Evolutionary conservation across 2,329 filamentous ascomycete species (phyloP), one percentile per base, ranked within the genome.

Genomic region (Alternaria rosae): DNA sequence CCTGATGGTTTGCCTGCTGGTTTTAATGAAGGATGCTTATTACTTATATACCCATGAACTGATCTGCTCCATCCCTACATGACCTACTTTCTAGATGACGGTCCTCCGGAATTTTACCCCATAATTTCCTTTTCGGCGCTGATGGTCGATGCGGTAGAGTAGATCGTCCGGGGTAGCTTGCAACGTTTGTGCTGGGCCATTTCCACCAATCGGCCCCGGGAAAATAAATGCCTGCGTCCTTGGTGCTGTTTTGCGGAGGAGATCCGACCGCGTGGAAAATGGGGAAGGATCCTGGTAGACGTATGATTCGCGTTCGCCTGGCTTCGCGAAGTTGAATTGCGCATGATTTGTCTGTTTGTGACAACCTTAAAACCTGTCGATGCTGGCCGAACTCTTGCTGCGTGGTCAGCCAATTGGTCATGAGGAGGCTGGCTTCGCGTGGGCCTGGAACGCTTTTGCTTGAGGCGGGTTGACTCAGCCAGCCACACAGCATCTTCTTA

Each of bases 161-260:
- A 23, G 28, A 20, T 30, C 17, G 50, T 47, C 28, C 42, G 54
- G 47, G 23, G 30, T 52, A 45, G 45, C 25, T 32, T 32, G 17
- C 4, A 38, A 51, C 20, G 30, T 25, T 26, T n/a, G 30, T 48
- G 28, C 47, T 15, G 58, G 43, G 2, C n/a, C 26, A 50, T 38
- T 58, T 62, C 62, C 62, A 64, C 62, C 62, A 64, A 64, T 64
- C 53, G 43, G 60, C 45, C 17, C 26, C 13, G 41, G 30, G 9
- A 10, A 23, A 44, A 11, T 44, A 25, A 25, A 43, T 28, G 28
- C 17, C 17, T 23, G n/a, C 28, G 47, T 50, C 45, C 35, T 35
- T 17, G 45, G 30, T 32, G 26, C 12, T 50, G 45, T 50, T n/a
- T 48, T n/a, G 26, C 45, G 45, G 45, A 50, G 12, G 15, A 50